Conservation (phyloP, 257 asterid genomes). For the Petunia axillaris region DNA sequence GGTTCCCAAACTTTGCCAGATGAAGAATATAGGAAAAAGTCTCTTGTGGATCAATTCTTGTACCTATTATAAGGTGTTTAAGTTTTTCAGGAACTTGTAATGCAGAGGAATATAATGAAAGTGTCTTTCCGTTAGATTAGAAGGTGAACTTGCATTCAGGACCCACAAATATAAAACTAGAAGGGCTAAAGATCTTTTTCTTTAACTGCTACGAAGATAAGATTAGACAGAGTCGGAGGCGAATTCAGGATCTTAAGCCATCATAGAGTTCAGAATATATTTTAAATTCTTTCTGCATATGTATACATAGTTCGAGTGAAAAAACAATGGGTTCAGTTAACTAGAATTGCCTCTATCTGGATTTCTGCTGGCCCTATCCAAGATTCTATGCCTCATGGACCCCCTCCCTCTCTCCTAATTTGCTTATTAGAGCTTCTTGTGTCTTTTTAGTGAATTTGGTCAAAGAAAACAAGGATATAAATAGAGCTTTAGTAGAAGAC, state of each 20-base stretch:
- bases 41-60: slow-evolving; percentile 69
- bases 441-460: slow-evolving; percentile 35
- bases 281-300: neutral
- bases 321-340: slow-evolving; percentile 1
- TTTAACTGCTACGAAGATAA: slow-evolving; percentile 53
- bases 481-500: slow-evolving; percentile 41
- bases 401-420: slow-evolving; percentile 39
- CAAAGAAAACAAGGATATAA: slow-evolving; percentile 39
- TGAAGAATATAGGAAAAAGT: slow-evolving; percentile 52
- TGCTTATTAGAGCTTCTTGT: slow-evolving; percentile 59
- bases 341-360: slow-evolving; percentile 33
- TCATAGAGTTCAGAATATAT: neutral
- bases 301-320: neutral
- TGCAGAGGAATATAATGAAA: slow-evolving; percentile 50
- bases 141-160: slow-evolving; percentile 48
- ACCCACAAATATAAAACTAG: slow-evolving; percentile 56
- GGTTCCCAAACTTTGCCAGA: slow-evolving; percentile 68
- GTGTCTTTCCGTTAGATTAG: slow-evolving; percentile 50
- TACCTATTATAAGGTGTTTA: slow-evolving; percentile 65
- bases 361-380: slow-evolving; percentile 53
- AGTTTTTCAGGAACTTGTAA: slow-evolving; percentile 49
- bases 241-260: neutral
- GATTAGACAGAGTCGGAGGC: slow-evolving; percentile 35
- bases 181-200: slow-evolving; percentile 56
- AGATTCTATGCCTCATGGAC: slow-evolving; percentile 73